phyloP scores from a whole-genome alignment of 352 stramenopile species.

The Phytophthora sojae region DNA sequence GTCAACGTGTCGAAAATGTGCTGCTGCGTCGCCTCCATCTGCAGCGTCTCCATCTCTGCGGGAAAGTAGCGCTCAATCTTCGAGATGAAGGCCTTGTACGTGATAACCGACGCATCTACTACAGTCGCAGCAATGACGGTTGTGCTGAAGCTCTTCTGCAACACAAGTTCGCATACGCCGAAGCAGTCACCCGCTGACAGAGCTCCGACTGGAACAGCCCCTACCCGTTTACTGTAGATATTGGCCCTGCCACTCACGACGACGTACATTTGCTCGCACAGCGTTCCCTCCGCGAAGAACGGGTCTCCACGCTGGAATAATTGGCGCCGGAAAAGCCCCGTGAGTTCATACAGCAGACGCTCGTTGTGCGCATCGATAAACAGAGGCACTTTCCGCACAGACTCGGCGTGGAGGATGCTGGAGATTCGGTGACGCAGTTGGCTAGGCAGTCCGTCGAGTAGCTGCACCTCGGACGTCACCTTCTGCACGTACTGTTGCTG shows the following conservation, averaged over 20 bases:
- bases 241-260: conserved; percentile 70
- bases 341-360: conserved; percentile 68
- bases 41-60: conserved; percentile 47
- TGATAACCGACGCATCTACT: conserved; percentile 67
- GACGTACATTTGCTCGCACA: conserved; percentile 81
- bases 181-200: conserved; percentile 68
- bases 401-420: conserved; percentile 71
- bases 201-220: conserved; percentile 53
- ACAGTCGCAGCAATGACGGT: conserved; percentile 60
- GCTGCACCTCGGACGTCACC: conserved; percentile 67
- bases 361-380: conserved; percentile 69
- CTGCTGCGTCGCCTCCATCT: conserved; percentile 49
- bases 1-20: conserved; percentile 56
- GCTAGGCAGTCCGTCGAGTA: conserved; percentile 61
- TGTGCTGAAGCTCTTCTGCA: conserved; percentile 61
- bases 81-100: conserved; percentile 45
- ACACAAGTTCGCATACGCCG: conserved; percentile 68
- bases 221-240: conserved; percentile 54
- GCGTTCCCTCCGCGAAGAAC: conserved; percentile 62
- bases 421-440: conserved; percentile 78
- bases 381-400: conserved; percentile 63
- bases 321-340: conserved; percentile 68
- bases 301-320: conserved; percentile 73
- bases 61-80: conserved; percentile 64
- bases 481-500: conserved; percentile 82